Conservation (phyloP, 2,329 filamentous ascomycete species). For the Trichoderma sp. region DNA sequence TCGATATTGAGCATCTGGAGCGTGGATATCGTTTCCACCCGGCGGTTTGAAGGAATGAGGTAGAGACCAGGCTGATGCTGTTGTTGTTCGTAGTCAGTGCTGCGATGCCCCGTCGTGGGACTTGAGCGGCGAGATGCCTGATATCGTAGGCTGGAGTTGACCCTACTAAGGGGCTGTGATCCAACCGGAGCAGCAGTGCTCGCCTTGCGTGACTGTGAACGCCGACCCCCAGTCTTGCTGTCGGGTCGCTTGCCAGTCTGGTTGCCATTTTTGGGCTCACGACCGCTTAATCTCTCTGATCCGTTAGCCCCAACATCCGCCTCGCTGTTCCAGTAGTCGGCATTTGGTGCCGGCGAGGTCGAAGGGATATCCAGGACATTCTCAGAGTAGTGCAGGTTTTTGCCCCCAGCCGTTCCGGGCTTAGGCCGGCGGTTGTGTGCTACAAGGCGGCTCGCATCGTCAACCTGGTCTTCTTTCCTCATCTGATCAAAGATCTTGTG, state of each 20-base stretch:
- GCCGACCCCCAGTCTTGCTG: constrained; percentile 51
- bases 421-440: constrained; percentile 76
- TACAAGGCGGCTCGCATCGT: constrained; percentile 89
- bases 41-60: constrained; percentile 55
- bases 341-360: constrained; percentile 35
- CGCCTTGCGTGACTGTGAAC: constrained; percentile 60
- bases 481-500: constrained; percentile 89
- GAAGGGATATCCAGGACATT: constrained; percentile 75
- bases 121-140: constrained; percentile 35
- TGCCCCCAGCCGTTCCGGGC: constrained; percentile 74
- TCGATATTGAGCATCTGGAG: constrained; percentile 91
- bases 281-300: constrained; percentile 49
- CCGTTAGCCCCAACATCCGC: constrained; percentile 61
- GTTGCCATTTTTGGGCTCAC: constrained; percentile 51
- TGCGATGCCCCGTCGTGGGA: constrained; percentile 34
- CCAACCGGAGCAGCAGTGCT: constrained; percentile 42
- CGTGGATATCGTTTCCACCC: constrained; percentile 65
- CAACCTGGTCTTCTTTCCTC: constrained; percentile 80
- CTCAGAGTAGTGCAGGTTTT: constrained; percentile 89
- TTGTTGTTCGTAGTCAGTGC: constrained; percentile 40
- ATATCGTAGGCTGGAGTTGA: constrained; percentile 49
- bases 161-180: constrained; percentile 47
- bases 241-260: constrained; percentile 54
- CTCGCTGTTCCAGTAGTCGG: constrained; percentile 73
- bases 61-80: constrained; percentile 52